Evolutionary conservation across 2,329 filamentous ascomycete genomes (phyloP).

Genomic region (Stagonosporopsis tanaceti): DNA sequence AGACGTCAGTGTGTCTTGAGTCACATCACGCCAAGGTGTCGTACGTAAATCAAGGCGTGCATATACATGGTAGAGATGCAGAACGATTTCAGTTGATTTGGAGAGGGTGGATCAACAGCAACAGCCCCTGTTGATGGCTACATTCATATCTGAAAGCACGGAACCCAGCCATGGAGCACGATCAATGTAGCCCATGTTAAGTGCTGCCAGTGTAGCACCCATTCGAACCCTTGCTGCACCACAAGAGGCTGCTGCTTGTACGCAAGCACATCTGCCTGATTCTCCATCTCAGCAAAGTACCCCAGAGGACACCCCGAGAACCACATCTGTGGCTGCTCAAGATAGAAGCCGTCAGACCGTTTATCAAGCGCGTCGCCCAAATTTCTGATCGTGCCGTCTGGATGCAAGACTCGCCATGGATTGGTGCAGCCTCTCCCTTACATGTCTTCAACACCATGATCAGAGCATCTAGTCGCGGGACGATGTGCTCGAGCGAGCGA

Average conservation of each 20-base stretch:
- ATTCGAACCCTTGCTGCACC: neutral
- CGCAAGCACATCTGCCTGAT: neutral
- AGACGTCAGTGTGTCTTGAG: neutral
- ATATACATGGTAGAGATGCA: neutral
- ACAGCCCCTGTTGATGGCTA: neutral
- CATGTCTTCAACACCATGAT: neutral
- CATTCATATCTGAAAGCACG: neutral
- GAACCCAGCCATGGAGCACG: neutral
- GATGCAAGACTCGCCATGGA: neutral
- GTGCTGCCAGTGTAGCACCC: neutral
- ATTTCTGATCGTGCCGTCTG: neutral
- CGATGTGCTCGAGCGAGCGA: neutral
- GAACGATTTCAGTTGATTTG: neutral
- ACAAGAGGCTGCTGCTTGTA: neutral
- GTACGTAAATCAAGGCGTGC: neutral
- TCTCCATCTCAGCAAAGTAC: neutral
- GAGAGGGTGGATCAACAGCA: neutral
- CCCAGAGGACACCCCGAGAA: neutral
- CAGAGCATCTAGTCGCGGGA: neutral
- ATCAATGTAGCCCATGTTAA: neutral
- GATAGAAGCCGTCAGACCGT: neutral
- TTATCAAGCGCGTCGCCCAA: neutral
- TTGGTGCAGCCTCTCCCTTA: neutral
- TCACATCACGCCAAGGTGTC: neutral
- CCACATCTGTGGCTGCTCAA: neutral